A percentile compares a stretch with the other conserved stretches of the same genome.
Conservation (phyloP, 2,329 filamentous ascomycete species). For the Dactylellina cionopaga region DNA sequence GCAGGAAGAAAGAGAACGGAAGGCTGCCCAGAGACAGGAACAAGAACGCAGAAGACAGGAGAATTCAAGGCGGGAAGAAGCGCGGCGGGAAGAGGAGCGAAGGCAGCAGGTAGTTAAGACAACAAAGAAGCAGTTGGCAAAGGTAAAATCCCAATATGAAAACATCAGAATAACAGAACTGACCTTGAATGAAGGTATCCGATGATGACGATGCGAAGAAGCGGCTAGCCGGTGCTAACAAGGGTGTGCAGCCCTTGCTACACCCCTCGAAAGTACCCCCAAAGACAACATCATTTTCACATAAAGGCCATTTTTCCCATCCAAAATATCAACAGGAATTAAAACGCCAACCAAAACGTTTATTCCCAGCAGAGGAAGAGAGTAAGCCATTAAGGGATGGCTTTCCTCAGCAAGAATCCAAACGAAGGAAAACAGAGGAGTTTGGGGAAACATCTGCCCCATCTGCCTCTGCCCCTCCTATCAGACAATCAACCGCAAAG, state of each 20-base stretch:
- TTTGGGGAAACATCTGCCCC: constrained; percentile 71
- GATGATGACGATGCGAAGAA: constrained; percentile 72
- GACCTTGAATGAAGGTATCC: constrained; percentile 62
- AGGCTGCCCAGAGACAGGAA: constrained; percentile 82
- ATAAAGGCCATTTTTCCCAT: constrained; percentile 2
- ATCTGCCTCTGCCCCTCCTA: constrained; percentile 81
- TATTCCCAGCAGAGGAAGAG: constrained; percentile 54
- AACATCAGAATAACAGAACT: constrained; percentile 32
- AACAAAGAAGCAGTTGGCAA: constrained; percentile 25
- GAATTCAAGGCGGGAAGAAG: constrained; percentile 71
- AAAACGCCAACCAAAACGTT: constrained; percentile 53
- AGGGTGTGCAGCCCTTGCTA: constrained; percentile 23
- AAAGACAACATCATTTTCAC: constrained; percentile 18
- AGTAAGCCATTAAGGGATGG: constrained; percentile 55
- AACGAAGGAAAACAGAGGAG: constrained; percentile 81
- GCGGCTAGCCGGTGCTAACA: constrained; percentile 65
- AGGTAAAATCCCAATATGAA: constrained; percentile 10
- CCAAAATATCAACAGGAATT: constrained; percentile 37
- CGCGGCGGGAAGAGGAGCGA: constrained; percentile 67
- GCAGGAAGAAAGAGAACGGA: constrained; percentile 79
- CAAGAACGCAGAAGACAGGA: constrained; percentile 78
- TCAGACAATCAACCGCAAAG: constrained; percentile 77
- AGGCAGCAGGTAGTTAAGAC: constrained; percentile 64
- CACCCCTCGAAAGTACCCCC: constrained; percentile 33
- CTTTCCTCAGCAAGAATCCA: constrained; percentile 77